phyloP scores from a whole-genome alignment of 805 yeast genomes.

The Metschnikowia reukaufii region DNA sequence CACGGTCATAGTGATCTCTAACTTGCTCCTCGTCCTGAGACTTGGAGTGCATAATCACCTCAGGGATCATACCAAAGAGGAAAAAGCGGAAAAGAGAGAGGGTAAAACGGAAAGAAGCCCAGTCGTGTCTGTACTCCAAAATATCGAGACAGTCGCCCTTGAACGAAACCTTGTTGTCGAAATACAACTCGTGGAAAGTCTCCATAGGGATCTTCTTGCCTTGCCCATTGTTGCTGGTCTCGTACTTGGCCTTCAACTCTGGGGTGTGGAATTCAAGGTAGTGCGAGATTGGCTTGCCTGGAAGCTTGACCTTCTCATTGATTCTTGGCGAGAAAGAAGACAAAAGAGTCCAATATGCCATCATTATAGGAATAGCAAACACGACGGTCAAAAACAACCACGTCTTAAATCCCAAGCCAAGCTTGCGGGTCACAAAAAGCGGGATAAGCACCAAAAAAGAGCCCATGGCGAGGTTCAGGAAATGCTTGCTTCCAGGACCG shows the following conservation, averaged over 20 bases:
- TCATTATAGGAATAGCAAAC: slow-evolving; percentile 64
- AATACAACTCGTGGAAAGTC: slow-evolving; percentile 85
- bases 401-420: slow-evolving; percentile 70
- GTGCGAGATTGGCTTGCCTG: slow-evolving; percentile 73
- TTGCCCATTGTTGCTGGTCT: slow-evolving; percentile 51
- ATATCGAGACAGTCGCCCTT: slow-evolving; percentile 85
- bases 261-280: slow-evolving; percentile 81
- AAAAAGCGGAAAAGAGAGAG: slow-evolving; percentile 73
- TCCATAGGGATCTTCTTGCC: slow-evolving; percentile 84
- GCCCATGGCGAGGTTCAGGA: slow-evolving; percentile 58
- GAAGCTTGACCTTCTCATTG: slow-evolving; percentile 73
- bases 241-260: slow-evolving; percentile 63
- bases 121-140: slow-evolving; percentile 86
- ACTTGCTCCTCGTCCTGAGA: slow-evolving; percentile 97
- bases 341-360: slow-evolving; percentile 79
- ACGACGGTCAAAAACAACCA: slow-evolving; percentile 60
- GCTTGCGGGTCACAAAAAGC: slow-evolving; percentile 55
- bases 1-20: slow-evolving; percentile 93
- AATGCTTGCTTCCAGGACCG: slow-evolving; percentile 81
- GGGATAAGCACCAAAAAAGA: slow-evolving; percentile 59
- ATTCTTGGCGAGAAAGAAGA: slow-evolving; percentile 80
- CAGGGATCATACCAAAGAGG: slow-evolving; percentile 86
- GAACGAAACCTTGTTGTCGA: slow-evolving; percentile 79
- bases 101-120: slow-evolving; percentile 84
- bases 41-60: slow-evolving; percentile 86